phyloP scores from a whole-genome alignment of 202 grass and related monocot genomes.

The Zoysia matrella region DNA sequence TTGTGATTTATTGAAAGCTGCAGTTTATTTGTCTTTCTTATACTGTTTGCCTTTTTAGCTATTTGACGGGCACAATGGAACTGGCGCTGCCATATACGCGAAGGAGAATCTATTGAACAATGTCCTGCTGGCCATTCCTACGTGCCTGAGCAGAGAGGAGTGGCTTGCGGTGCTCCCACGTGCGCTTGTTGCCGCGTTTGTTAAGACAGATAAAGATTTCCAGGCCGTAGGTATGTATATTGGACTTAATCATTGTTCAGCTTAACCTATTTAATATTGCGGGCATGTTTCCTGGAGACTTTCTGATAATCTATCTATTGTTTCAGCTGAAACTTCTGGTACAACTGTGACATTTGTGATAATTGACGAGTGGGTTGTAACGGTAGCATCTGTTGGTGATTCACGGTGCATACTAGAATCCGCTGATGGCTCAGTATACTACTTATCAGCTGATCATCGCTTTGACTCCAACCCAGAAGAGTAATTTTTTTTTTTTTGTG shows the following conservation, averaged over 20 bases:
- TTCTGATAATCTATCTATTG: conserved; percentile 28
- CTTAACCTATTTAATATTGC: conserved; percentile 11
- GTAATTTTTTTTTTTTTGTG: conserved; percentile 47
- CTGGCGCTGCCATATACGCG: conserved; percentile 85
- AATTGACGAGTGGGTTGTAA: conserved; percentile 98
- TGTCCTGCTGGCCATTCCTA: conserved; percentile 77
- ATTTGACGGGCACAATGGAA: conserved; percentile 94
- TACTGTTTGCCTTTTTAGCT: conserved; percentile 48
- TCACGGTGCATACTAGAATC: conserved; percentile 95
- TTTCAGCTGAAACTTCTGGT: conserved; percentile 79
- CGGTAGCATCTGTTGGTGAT: conserved; percentile 95
- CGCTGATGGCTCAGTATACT: conserved; percentile 84
- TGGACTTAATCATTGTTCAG: background rate
- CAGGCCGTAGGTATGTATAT: conserved; percentile 62
- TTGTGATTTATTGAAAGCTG: background rate
- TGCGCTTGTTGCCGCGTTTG: conserved; percentile 85
- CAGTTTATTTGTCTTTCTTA: conserved; percentile 11
- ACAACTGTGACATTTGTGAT: conserved; percentile 99
- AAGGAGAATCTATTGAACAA: conserved; percentile 88
- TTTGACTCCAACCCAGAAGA: conserved; percentile 88
- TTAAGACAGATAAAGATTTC: conserved; percentile 97
- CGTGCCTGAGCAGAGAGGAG: conserved; percentile 76
- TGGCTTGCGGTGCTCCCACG: conserved; percentile 89
- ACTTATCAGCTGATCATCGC: conserved; percentile 90
- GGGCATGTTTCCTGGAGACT: background rate